Conservation (phyloP, 1,284 basidiomycete species). For the Ustilago loliicola region DNA sequence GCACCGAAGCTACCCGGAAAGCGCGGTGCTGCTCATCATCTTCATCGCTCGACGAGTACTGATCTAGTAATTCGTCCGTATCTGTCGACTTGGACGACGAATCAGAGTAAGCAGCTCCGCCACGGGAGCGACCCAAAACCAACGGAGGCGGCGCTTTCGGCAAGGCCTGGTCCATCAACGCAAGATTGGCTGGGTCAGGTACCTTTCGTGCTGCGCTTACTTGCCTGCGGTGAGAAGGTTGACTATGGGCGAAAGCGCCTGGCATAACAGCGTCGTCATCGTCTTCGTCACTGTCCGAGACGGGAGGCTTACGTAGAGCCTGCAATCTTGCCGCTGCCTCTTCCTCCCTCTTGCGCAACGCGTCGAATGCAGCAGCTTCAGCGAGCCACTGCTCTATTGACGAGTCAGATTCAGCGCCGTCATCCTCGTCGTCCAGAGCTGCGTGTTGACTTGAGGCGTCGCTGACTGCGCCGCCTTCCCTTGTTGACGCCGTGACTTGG, state of each 20-base stretch:
- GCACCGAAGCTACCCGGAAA: slow-evolving; percentile 24
- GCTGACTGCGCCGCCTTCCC: background rate
- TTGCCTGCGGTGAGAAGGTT: slow-evolving; percentile 2
- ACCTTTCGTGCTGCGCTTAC: slow-evolving; percentile 14
- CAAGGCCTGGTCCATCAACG: slow-evolving; percentile 35
- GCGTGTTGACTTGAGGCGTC: slow-evolving; percentile 12
- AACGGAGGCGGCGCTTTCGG: slow-evolving; percentile 56
- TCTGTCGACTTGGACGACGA: slow-evolving; percentile 52
- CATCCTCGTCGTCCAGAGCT: slow-evolving; percentile 23
- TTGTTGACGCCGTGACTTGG: background rate
- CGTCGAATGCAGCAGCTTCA: slow-evolving; percentile 53
- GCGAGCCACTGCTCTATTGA: slow-evolving; percentile 54
- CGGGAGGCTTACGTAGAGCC: slow-evolving; percentile 17
- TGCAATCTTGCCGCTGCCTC: slow-evolving; percentile 40
- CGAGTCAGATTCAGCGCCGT: slow-evolving; percentile 46
- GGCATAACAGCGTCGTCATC: slow-evolving; percentile 40
- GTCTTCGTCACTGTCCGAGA: slow-evolving; percentile 32
- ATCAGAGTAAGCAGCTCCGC: slow-evolving; percentile 56
- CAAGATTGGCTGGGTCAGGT: slow-evolving; percentile 37
- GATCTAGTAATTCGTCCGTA: slow-evolving; percentile 39
- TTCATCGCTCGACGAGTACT: slow-evolving; percentile 48
- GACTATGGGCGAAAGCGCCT: slow-evolving; percentile 19
- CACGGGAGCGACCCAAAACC: slow-evolving; percentile 49
- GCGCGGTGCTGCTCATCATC: slow-evolving; percentile 42
- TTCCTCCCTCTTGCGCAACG: slow-evolving; percentile 47